Conservation (phyloP, 106 monocot genomes). For the Platanthera zijinensis region DNA sequence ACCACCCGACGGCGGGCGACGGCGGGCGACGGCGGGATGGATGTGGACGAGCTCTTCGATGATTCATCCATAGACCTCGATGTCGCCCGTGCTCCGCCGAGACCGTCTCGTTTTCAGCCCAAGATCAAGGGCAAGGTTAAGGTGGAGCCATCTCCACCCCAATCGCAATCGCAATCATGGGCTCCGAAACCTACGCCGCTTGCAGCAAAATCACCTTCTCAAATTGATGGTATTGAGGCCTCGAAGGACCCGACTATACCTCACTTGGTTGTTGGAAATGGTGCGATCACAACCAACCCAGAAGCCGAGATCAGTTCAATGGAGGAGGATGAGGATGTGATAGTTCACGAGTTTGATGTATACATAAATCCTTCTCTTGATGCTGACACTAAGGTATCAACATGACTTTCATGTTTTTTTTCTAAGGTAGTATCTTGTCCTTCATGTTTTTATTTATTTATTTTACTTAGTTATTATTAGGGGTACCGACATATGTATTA, state of each 20-base stretch:
- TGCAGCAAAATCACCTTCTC: neutral
- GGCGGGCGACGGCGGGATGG: neutral
- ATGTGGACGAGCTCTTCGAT: slow-evolving; percentile 1
- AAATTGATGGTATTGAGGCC: neutral
- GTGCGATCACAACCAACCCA: neutral
- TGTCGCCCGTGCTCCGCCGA: neutral
- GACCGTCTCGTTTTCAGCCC: slow-evolving; percentile 12
- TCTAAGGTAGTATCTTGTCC: no score
- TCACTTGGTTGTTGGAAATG: neutral
- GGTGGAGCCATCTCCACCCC: neutral
- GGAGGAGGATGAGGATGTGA: slow-evolving; percentile 10
- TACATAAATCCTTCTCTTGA: neutral
- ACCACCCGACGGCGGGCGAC: no score
- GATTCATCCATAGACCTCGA: neutral
- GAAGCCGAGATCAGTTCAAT: neutral
- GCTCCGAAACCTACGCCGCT: neutral
- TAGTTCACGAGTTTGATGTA: slow-evolving; percentile 14
- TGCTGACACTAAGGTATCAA: slow-evolving; percentile 9
- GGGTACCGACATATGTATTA: no score
- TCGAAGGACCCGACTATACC: neutral
- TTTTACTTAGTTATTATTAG: no score
- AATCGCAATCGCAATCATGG: neutral
- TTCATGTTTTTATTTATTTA: no score
- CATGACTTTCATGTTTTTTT: neutral
- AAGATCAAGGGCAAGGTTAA: slow-evolving; percentile 10